Evolutionary conservation across 2,329 filamentous ascomycete species (phyloP).

Genomic region (Fusarium miscanthi): DNA sequence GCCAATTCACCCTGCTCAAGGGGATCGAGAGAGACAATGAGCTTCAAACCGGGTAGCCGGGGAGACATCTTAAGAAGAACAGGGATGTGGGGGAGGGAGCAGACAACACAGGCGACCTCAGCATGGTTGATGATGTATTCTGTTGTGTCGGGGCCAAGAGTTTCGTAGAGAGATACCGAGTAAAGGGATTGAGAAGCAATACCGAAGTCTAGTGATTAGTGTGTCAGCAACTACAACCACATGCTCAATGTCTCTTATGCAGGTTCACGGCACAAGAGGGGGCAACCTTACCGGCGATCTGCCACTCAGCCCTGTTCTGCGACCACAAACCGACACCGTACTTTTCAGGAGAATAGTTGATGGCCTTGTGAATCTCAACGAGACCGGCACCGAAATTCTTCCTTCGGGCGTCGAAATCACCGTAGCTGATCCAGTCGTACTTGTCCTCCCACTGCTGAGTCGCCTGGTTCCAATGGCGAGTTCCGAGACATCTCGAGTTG

Average conservation of each 20-base stretch:
- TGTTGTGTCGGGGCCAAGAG: conserved; percentile 87
- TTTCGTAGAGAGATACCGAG: conserved; percentile 96
- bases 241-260: conserved; percentile 2
- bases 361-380: conserved; percentile 80
- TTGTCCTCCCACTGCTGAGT: conserved; percentile 78
- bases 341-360: conserved; percentile 70
- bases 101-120: conserved; percentile 77
- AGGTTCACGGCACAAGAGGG: conserved; percentile 7
- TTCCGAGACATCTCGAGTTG: conserved; percentile 80
- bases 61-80: conserved; percentile 81
- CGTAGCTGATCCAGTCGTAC: conserved; percentile 87
- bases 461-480: conserved; percentile 79
- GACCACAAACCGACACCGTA: conserved; percentile 88
- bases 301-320: conserved; percentile 88
- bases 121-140: conserved; percentile 98
- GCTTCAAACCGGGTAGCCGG: conserved; percentile 82
- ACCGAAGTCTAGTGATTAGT: conserved; percentile 73
- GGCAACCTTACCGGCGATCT: conserved; percentile 72
- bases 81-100: conserved; percentile 83
- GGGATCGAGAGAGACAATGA: conserved; percentile 88
- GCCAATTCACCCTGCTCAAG: conserved; percentile 81
- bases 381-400: conserved; percentile 88
- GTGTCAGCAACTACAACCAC: conserved; percentile 23
- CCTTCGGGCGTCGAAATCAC: conserved; percentile 79
- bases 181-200: conserved; percentile 88